A percentile compares a stretch with the other conserved stretches of the same genome.
Evolutionary conservation across 805 yeast genomes (phyloP).

Genomic region (Spencermartinsiella europaea): DNA sequence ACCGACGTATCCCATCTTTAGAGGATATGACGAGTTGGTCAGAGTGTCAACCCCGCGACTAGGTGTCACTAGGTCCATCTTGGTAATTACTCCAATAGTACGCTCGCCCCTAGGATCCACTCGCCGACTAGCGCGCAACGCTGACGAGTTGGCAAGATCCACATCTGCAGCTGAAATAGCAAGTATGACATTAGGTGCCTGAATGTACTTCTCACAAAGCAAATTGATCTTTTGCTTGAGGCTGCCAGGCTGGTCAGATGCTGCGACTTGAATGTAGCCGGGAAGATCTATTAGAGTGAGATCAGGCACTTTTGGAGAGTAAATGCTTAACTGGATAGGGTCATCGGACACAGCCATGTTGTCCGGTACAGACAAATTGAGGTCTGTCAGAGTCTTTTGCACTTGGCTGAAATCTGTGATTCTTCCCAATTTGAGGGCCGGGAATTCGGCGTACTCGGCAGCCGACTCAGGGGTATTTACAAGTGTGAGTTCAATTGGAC

Average conservation of each 20-base stretch:
- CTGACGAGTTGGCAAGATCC: conserved; percentile 93
- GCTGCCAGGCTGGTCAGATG: conserved; percentile 89
- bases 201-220: conserved; percentile 79
- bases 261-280: conserved; percentile 94
- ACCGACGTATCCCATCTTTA: conserved; percentile 96
- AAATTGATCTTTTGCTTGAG: conserved; percentile 72
- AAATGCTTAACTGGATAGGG: conserved; percentile 87
- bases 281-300: conserved; percentile 92
- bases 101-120: conserved; percentile 95
- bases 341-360: conserved; percentile 84
- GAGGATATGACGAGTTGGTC: conserved; percentile 77
- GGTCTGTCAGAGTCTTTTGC: conserved; percentile 77
- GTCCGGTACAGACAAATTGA: conserved; percentile 88
- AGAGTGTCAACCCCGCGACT: conserved; percentile 62
- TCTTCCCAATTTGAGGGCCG: conserved; percentile 76
- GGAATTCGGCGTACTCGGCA: conserved; percentile 88
- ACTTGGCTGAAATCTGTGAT: conserved; percentile 85
- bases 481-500: conserved; percentile 93
- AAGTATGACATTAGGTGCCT: conserved; percentile 86
- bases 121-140: conserved; percentile 78
- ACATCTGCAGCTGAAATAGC: conserved; percentile 98
- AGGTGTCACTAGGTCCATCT: conserved; percentile 84
- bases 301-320: conserved; percentile 89
- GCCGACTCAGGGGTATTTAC: conserved; percentile 79
- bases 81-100: conserved; percentile 94